These are phyloP conservation scores for Spergularia azorica DNA, from an alignment of 179 eudicot genomes.

Conservation along the genomic window DNA sequence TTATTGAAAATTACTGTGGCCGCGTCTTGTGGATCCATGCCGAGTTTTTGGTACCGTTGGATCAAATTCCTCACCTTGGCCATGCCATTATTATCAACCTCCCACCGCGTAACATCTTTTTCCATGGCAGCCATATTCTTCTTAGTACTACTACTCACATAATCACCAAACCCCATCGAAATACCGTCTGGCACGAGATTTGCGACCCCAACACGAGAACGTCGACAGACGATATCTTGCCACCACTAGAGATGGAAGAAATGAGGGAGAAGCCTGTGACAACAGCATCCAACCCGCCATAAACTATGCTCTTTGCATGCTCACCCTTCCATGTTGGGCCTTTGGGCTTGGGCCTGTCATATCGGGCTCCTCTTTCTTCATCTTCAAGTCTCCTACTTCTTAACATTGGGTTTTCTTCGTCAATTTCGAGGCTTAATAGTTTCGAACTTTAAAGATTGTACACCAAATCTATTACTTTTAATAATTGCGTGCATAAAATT, in stretches of 20 bases:
- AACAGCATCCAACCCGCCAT: constrained; percentile 66
- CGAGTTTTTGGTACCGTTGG: constrained; percentile 41
- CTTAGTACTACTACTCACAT: constrained; percentile 58
- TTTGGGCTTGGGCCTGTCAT: constrained; percentile 40
- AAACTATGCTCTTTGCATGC: constrained; percentile 62
- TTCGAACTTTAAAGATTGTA: no score
- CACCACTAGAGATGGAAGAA: constrained; percentile 61
- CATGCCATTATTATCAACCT: constrained; percentile 39
- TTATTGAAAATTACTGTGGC: constrained; percentile 22
- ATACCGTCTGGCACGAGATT: constrained; percentile 69
- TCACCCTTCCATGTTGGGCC: constrained; percentile 57
- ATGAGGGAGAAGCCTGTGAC: constrained; percentile 62
- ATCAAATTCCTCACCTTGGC: constrained; percentile 34
- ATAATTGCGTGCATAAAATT: no score
- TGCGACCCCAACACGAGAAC: constrained; percentile 63
- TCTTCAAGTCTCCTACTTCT: constrained; percentile 23
- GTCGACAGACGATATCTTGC: constrained; percentile 58
- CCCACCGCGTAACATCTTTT: constrained; percentile 53
- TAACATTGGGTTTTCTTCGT: constrained; percentile 30
- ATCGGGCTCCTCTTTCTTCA: not conserved
- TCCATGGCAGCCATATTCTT: constrained; percentile 53
- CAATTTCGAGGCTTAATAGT: constrained; percentile 33
- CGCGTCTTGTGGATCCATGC: constrained; percentile 50
- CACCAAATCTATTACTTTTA: no score
- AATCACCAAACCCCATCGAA: constrained; percentile 79